Conservation (phyloP, 768 basidiomycete species). For the Pilatotrama ljubarskyi region DNA sequence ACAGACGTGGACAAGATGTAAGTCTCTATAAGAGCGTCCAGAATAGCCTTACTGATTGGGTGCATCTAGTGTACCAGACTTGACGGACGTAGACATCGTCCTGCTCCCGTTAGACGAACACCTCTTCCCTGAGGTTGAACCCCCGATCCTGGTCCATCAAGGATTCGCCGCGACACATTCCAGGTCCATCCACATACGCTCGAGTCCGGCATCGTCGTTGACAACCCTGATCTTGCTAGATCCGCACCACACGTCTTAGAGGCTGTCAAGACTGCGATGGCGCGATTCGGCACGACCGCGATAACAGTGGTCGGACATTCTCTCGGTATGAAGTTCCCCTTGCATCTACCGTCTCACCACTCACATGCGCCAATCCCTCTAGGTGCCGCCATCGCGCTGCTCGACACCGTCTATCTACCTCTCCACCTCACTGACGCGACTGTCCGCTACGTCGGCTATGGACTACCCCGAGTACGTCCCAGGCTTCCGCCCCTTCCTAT, state of each 20-base stretch:
- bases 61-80: slow-evolving; percentile 33
- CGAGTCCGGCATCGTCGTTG: background rate
- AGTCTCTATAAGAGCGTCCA: background rate
- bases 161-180: slow-evolving; percentile 50
- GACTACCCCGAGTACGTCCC: slow-evolving; percentile 32
- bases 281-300: slow-evolving; percentile 32
- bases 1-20: slow-evolving; percentile 35
- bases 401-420: slow-evolving; percentile 53
- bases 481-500: background rate
- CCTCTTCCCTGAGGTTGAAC: slow-evolving; percentile 51
- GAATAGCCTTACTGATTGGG: background rate
- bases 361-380: background rate
- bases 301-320: slow-evolving; percentile 49
- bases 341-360: background rate
- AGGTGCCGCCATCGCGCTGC: slow-evolving; percentile 54
- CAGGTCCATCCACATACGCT: slow-evolving; percentile 32
- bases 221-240: slow-evolving; percentile 29
- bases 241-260: slow-evolving; percentile 43
- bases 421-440: slow-evolving; percentile 43
- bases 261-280: slow-evolving; percentile 45
- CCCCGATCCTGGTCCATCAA: slow-evolving; percentile 42
- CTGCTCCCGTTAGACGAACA: slow-evolving; percentile 34
- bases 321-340: slow-evolving; percentile 29
- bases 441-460: slow-evolving; percentile 29
- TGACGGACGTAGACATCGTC: slow-evolving; percentile 46